phyloP scores from a whole-genome alignment of 1,284 basidiomycete species.

The Rhodotorula sp. region DNA sequence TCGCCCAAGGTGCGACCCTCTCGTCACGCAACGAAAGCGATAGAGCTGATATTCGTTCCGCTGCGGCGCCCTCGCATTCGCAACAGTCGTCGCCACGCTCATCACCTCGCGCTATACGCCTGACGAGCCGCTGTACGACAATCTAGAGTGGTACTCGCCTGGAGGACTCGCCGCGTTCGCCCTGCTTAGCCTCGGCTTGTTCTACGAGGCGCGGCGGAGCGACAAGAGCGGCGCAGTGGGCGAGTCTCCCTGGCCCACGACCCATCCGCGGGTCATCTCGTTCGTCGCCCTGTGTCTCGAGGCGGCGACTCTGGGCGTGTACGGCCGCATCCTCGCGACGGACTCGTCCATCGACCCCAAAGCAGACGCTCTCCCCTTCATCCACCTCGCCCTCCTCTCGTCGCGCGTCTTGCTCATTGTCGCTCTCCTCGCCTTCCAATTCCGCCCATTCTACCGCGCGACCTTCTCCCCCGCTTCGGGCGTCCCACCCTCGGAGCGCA shows the following conservation, averaged over 20 bases:
- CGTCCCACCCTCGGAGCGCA: slow-evolving; percentile 15
- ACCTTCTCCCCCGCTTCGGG: slow-evolving; percentile 2
- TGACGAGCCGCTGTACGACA: slow-evolving; percentile 8
- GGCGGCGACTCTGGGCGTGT: slow-evolving; percentile 23
- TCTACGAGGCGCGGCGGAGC: slow-evolving; percentile 19
- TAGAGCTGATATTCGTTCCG: background rate
- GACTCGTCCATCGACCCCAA: slow-evolving; percentile 4
- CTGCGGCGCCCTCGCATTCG: background rate
- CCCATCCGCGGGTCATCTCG: slow-evolving; percentile 26
- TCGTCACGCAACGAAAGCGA: background rate
- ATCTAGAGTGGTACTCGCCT: slow-evolving; percentile 29
- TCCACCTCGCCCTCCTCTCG: slow-evolving; percentile 27
- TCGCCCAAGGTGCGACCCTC: slow-evolving; percentile 26
- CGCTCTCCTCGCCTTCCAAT: slow-evolving; percentile 28
- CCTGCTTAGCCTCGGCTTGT: slow-evolving; percentile 24
- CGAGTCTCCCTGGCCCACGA: slow-evolving; percentile 5
- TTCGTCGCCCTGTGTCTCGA: slow-evolving; percentile 25
- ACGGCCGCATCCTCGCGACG: slow-evolving; percentile 24
- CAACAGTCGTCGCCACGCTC: slow-evolving; percentile 33
- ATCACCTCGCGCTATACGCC: slow-evolving; percentile 31
- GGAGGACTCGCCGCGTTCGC: slow-evolving; percentile 29
- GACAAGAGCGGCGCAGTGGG: background rate
- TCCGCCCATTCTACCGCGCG: slow-evolving; percentile 25
- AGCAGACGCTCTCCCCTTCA: slow-evolving; percentile 14
- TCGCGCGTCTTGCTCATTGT: slow-evolving; percentile 32